Percentiles rank a stretch among this genome's conserved stretches.
Evolutionary conservation across 495 filamentous ascomycete species (phyloP).

Genomic region (Neurospora pannonica): DNA sequence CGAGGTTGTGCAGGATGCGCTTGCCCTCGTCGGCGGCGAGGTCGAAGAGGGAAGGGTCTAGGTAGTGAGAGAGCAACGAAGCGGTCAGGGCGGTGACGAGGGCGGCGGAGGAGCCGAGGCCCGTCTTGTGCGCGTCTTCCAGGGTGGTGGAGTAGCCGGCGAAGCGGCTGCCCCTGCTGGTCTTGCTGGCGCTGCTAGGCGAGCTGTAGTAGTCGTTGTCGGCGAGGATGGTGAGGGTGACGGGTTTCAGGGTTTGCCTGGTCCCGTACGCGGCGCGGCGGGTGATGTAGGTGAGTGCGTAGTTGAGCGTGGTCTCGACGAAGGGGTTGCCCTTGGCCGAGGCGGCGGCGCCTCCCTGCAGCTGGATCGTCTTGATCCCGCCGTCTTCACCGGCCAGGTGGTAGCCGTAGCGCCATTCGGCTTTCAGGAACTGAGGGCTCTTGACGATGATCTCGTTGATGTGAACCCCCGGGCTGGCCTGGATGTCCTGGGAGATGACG

Average conservation of each 20-base stretch:
- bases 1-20: slow-evolving; percentile 71
- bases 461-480: slow-evolving; percentile 46
- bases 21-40: slow-evolving; percentile 25
- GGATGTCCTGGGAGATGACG: slow-evolving; percentile 59
- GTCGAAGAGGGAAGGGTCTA: slow-evolving; percentile 50
- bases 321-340: slow-evolving; percentile 57
- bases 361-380: slow-evolving; percentile 67
- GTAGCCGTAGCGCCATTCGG: slow-evolving; percentile 78
- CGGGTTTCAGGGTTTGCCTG: slow-evolving; percentile 50
- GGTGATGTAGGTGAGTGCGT: slow-evolving; percentile 74
- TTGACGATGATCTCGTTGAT: slow-evolving; percentile 67
- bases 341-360: slow-evolving; percentile 48
- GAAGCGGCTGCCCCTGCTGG: slow-evolving; percentile 48
- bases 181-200: slow-evolving; percentile 22
- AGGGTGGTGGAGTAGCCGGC: slow-evolving; percentile 69
- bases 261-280: slow-evolving; percentile 42
- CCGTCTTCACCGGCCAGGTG: slow-evolving; percentile 56
- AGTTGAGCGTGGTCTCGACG: slow-evolving; percentile 80
- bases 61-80: slow-evolving; percentile 69
- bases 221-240: slow-evolving; percentile 78
- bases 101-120: slow-evolving; percentile 89
- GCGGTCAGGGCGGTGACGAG: slow-evolving; percentile 87
- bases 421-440: slow-evolving; percentile 82
- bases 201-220: slow-evolving; percentile 97
- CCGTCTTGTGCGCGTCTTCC: slow-evolving; percentile 81